phyloP scores from a whole-genome alignment of 345 rosid genomes.

The Erucastrum elatum region DNA sequence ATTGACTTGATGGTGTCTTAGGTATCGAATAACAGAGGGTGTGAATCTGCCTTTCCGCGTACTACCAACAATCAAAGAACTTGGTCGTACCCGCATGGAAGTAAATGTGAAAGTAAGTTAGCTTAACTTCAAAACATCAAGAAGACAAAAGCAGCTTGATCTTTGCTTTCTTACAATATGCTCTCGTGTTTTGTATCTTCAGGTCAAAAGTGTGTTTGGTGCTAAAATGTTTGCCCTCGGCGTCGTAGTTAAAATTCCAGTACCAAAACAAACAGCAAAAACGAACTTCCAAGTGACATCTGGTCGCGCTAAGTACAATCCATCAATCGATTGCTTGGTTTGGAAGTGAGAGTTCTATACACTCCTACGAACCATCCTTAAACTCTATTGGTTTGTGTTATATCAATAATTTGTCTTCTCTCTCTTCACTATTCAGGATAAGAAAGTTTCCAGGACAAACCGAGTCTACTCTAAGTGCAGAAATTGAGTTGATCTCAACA shows the following conservation, averaged over 20 bases:
- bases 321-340: constrained; percentile 92
- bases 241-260: constrained; percentile 95
- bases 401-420: neutral
- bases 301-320: constrained; percentile 97
- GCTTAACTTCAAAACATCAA: constrained; percentile 9
- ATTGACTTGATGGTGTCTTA: constrained; percentile 30
- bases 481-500: constrained; percentile 92
- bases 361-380: neutral
- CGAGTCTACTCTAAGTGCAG: constrained; percentile 96
- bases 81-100: constrained; percentile 99
- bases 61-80: constrained; percentile 96
- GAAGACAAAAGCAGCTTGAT: neutral
- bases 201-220: constrained; percentile 99
- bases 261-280: constrained; percentile 98
- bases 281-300: constrained; percentile 96
- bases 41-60: constrained; percentile 98
- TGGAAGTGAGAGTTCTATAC: constrained; percentile 85
- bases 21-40: constrained; percentile 98
- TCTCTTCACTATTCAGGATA: constrained; percentile 53
- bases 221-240: constrained; percentile 99
- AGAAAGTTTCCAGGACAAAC: constrained; percentile 98
- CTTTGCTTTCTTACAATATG: constrained; percentile 22
- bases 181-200: constrained; percentile 39
- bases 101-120: constrained; percentile 84
- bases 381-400: neutral